Evolutionary conservation across 2,329 filamentous ascomycete genomes (phyloP), one percentile per base, ranked within the genome.

Genomic region (Fragosphaeria purpurea): DNA sequence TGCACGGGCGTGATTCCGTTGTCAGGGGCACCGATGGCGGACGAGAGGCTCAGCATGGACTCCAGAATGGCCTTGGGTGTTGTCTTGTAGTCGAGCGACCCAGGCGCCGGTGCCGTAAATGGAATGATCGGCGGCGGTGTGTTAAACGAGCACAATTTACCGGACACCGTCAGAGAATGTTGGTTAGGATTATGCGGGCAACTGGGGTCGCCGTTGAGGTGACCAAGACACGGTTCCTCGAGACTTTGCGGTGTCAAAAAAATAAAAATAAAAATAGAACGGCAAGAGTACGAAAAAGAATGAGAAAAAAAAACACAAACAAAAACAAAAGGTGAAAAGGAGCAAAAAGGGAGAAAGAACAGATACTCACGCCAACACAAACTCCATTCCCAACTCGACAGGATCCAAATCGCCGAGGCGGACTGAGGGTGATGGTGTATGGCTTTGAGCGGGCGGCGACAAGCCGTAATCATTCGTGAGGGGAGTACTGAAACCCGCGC

Each of bases 321-420:
- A 22, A 22, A 22, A 22, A 22, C 22, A 22, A 22, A 22, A 22
- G 22, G 22, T 2, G 3, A 2, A 22, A 22, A 22, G 22, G 22
- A 22, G 22, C 22, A 22, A 22, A 22, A 22, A 22, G 22, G 32
- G 7, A 13, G 44, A 30, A 5, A 22, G 33, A 13, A 7, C 13
- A 5, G 34, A 47, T 4, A 42, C 46, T 5, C 12, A 48, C 33
- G 38, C 52, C 3, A 54, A 31, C 5, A 54, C 46, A 41, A 54
- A 54, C 41, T 54, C 49, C 52, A 54, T 54, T 46, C 52, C 52
- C 10, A 52, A 31, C 11, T 49, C 48, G 6, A 44, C 47, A 4
- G 44, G 47, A 30, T 54, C 50, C 8, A 50, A 13, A 32, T 54
- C 50, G 40, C 31, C 43, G 31, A 53, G 12, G 8, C 33, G 47